A percentile compares a stretch with the other conserved stretches of the same genome.
Evolutionary conservation across 2,329 filamentous ascomycete species (phyloP).

Genomic region (Talaromyces amestolkiae): DNA sequence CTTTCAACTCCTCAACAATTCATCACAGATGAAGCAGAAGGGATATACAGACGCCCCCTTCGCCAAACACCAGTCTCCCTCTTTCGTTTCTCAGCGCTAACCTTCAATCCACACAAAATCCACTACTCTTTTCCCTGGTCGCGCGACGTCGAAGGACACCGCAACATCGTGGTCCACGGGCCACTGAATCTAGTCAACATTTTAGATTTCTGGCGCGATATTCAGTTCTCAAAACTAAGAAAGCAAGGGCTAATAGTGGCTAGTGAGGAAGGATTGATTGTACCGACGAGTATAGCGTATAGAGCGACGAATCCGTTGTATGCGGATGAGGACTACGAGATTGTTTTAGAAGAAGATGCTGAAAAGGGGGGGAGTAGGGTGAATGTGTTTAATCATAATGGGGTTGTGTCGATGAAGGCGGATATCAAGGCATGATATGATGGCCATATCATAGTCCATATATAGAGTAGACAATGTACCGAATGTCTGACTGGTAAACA

Average conservation of each 20-base stretch:
- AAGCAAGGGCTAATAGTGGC: slow-evolving; percentile 19
- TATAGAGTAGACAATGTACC: not conserved
- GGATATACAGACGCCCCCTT: slow-evolving; percentile 48
- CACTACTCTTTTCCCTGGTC: slow-evolving; percentile 76
- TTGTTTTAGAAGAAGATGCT: slow-evolving; percentile 41
- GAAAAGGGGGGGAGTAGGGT: slow-evolving; percentile 29
- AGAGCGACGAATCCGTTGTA: slow-evolving; percentile 52
- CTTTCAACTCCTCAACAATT: not conserved
- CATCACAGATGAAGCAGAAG: not conserved
- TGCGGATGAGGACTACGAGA: slow-evolving; percentile 48
- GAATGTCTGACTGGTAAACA: not conserved
- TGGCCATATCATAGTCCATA: not conserved
- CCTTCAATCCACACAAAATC: slow-evolving; percentile 90
- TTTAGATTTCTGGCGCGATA: slow-evolving; percentile 53
- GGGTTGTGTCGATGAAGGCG: slow-evolving; percentile 39
- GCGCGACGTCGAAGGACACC: slow-evolving; percentile 69
- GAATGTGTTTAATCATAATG: slow-evolving; percentile 34
- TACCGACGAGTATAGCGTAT: slow-evolving; percentile 48
- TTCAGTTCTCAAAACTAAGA: slow-evolving; percentile 22
- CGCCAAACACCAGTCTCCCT: slow-evolving; percentile 64
- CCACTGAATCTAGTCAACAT: slow-evolving; percentile 77
- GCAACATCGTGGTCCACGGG: slow-evolving; percentile 77
- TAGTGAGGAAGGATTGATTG: slow-evolving; percentile 21
- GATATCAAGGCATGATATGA: not conserved
- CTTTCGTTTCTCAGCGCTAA: slow-evolving; percentile 87